Evolutionary conservation across 2,329 filamentous ascomycete genomes (phyloP).

Genomic region (Diaporthe batatas): DNA sequence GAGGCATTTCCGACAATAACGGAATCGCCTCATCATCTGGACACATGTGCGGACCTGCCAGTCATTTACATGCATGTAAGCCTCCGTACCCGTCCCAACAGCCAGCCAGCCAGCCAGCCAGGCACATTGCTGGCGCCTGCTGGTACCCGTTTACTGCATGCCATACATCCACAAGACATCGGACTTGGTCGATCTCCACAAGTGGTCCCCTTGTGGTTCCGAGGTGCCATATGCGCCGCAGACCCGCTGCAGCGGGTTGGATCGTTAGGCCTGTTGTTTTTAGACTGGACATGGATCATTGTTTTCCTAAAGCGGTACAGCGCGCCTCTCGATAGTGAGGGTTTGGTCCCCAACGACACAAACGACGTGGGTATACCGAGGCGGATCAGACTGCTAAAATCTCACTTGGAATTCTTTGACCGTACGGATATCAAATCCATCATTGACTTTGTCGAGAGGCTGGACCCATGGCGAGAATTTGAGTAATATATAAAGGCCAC

Average conservation of each 20-base stretch:
- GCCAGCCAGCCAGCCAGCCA: no score
- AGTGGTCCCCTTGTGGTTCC: neutral
- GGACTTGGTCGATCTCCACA: neutral
- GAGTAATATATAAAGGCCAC: neutral
- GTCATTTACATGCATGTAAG: neutral
- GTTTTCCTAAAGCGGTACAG: slow-evolving; percentile 27
- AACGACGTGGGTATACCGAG: neutral
- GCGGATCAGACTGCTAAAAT: neutral
- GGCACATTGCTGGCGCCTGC: neutral
- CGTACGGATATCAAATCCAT: neutral
- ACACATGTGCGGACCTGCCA: neutral
- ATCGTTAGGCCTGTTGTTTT: neutral
- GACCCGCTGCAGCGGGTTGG: slow-evolving; percentile 3
- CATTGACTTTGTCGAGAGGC: no score
- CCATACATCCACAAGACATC: neutral
- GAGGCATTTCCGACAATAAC: no score
- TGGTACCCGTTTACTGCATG: neutral
- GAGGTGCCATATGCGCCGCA: neutral
- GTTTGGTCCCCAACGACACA: neutral
- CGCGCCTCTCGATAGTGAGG: neutral
- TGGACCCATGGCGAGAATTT: neutral
- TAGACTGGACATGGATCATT: slow-evolving; percentile 5
- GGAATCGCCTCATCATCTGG: neutral
- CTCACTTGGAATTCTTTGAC: neutral
- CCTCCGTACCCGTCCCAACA: no score